Base-by-base conservation (phyloP, 805 yeast genomes). In the Suhomyces tanzawaensis region DNA sequence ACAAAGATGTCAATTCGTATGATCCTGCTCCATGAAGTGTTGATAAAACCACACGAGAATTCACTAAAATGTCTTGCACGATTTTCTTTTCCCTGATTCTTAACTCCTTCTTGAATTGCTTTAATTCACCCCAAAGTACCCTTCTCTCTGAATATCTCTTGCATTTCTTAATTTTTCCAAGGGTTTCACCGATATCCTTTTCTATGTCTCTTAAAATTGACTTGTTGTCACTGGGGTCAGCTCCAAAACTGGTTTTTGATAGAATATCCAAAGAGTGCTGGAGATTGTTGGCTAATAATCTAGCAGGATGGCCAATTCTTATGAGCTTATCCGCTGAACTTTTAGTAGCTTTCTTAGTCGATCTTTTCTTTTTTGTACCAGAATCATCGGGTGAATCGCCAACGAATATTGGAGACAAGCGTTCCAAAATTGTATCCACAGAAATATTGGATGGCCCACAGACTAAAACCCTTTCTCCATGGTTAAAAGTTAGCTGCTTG, bases 361-460 rank as follows among this genome's bases (percentile, higher is more conserved):
- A 71, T 60, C 39, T 47, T 36, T 51, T 51, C 32, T 39, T 47
- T 15, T 36, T 35, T 12, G 37, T 29, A 6, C 24, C 28, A 11
- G 36, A 28, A 17, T 19, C 27, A 4, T 29, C 35, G 24, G 15
- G 38, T 3, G 16, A 7, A 8, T 39, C 46, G 13, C 37, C 42
- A n/a, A 36, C 43, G 36, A 66, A 64, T 4, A 42, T 47, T 2
- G 62, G 58, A 7, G 71, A 57, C 16, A 91, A 58, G 41, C 97
- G 67, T 58, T 91, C 97, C 33, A 90, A 60, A 12, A 91, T 84
- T 0, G 95, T 91, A 57, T 91, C 98, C 1, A 90, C 95, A 1
- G 96, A 79, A 12, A 89, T 81, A 56, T 91, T 91, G 0, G 97
- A 89, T 0, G 98, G 95, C 0, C 96, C 97, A 64, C 97, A 90